phyloP scores from a whole-genome alignment of 78 protist genomes.

The Dictyostelium purpureum region DNA sequence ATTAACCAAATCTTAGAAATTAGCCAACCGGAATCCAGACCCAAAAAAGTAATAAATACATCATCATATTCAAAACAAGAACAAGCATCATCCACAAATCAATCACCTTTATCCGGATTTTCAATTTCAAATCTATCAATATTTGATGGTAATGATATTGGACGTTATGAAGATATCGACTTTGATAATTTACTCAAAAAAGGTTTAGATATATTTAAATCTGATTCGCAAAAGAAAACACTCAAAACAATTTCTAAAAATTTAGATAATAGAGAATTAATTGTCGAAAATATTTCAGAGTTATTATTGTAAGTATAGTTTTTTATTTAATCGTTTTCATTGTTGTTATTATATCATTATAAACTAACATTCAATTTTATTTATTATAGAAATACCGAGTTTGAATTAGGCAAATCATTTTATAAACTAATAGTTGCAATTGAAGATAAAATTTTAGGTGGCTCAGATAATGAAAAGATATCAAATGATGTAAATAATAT shows the following conservation, averaged over 20 bases:
- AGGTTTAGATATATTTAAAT: constrained; percentile 18
- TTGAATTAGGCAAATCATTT: constrained; percentile 44
- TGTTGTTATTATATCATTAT: too few species aligned
- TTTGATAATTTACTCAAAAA: constrained; percentile 3
- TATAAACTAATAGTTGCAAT: neutral
- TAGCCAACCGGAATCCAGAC: constrained; percentile 70
- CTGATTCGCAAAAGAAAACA: constrained; percentile 30
- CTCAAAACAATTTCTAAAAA: constrained; percentile 10
- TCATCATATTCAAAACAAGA: neutral
- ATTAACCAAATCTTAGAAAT: constrained; percentile 72
- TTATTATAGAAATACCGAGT: constrained; percentile 24
- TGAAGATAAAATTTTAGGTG: neutral
- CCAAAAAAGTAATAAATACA: constrained; percentile 3
- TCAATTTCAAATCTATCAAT: neutral
- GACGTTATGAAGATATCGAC: neutral
- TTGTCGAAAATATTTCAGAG: constrained; percentile 17
- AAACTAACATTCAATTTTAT: neutral
- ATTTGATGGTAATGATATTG: neutral
- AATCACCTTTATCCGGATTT: neutral
- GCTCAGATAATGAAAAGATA: neutral
- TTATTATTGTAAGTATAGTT: neutral
- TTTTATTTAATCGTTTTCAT: neutral
- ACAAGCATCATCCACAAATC: neutral
- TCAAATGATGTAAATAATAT: neutral
- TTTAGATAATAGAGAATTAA: constrained; percentile 2